Evolutionary conservation across 1,284 basidiomycete genomes (phyloP), one percentile per base, ranked within the genome.

Genomic region (Cryptococcus hybrid): DNA sequence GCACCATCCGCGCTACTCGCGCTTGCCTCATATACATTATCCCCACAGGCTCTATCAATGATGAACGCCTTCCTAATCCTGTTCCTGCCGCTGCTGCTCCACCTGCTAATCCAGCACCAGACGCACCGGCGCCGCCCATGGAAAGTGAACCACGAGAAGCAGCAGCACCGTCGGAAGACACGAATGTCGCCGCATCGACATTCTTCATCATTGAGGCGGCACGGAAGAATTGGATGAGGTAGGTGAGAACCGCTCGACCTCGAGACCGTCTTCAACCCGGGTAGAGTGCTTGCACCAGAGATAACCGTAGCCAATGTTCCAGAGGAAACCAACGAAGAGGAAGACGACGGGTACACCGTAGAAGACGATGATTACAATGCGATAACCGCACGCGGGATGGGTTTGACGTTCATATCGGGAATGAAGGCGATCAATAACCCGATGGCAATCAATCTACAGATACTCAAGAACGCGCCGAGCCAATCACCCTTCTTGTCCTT

Each of bases 251-350:
- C 64, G 57, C 47, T 77, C 66, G 36, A 78, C 70, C 54, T 75
- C 70, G 5, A 70, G 62, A 12, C 74, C 76, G 54, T 78, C 77
- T 58, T 78, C 77, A 47, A 75, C 63, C 12, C 69, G 63, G n/a
- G 66, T 64, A 37, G 67, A 72, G 56, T 74, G 58, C 36, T 68
- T 64, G 43, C 74, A 58, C 71, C 75, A 78, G 3, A 69, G 57
- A 52, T 69, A 70, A 7, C 76, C 77, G 58, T 78, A 78, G 47
- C 69, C 83, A 7, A 92, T 82, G 71, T 94, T 95, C 46, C 89
- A 92, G 54, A 95, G 73, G 2, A 92, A 87, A 7, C 92, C 92
- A 35, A 96, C 82, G 64, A 93, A 74, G 78, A 97, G 68, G n/a
- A 78, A 42, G 7, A 79, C 54, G 7, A 69, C 68, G 1, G 76